Conservation (phyloP, 106 monocot genomes). For the Dactylorhiza incarnata region DNA sequence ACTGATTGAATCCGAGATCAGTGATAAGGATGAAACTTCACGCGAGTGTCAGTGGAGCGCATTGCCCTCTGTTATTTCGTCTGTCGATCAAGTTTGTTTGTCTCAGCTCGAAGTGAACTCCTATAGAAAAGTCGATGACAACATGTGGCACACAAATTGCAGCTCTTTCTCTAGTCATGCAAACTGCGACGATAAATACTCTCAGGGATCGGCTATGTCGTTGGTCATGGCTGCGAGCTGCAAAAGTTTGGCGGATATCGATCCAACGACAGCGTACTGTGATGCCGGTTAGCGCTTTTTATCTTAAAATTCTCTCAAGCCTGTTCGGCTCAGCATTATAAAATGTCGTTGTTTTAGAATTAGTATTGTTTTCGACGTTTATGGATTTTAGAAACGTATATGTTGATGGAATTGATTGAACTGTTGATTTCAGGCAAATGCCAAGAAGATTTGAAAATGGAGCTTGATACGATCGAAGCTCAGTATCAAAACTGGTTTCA, state of each 20-base stretch:
- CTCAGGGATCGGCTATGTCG: slow-evolving; percentile 31
- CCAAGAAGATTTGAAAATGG: slow-evolving; percentile 31
- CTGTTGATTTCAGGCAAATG: slow-evolving; percentile 10
- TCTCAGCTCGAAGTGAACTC: slow-evolving; percentile 14
- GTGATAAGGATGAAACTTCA: neutral
- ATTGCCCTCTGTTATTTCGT: slow-evolving; percentile 1
- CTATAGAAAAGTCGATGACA: slow-evolving; percentile 8
- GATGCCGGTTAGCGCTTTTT: neutral
- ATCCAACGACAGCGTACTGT: slow-evolving; percentile 15
- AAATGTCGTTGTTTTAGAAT: too few relatives aligned
- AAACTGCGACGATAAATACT: slow-evolving; percentile 20
- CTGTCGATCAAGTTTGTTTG: slow-evolving; percentile 9
- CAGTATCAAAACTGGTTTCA: slow-evolving; percentile 33
- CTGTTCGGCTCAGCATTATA: too few relatives aligned
- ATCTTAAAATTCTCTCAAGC: neutral
- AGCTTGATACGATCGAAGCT: slow-evolving; percentile 47
- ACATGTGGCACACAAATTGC: slow-evolving; percentile 2
- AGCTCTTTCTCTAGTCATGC: slow-evolving; percentile 4
- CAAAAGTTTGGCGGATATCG: slow-evolving; percentile 36
- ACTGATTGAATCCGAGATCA: slow-evolving; percentile 7
- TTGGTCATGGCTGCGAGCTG: slow-evolving; percentile 25
- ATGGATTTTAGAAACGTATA: neutral
- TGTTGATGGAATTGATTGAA: neutral
- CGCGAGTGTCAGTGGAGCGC: slow-evolving; percentile 10
- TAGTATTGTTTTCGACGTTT: too few relatives aligned